Evolutionary conservation across 176 grass and related monocot genomes (phyloP).

Genomic region (Chloris gayana): DNA sequence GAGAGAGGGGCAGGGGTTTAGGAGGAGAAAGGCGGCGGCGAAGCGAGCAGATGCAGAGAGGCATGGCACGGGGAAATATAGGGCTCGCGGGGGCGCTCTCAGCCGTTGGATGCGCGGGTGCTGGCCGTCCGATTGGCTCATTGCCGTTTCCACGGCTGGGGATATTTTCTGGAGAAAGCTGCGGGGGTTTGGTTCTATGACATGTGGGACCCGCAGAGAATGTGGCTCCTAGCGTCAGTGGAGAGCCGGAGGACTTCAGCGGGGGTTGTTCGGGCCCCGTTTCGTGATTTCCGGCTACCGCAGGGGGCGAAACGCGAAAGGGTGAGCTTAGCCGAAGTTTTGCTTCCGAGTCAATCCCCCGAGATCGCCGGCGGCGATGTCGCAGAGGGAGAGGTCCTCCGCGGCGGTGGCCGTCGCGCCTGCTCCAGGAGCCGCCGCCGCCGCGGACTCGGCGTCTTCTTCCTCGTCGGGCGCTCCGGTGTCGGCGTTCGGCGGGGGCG

Average conservation of each 20-base stretch:
- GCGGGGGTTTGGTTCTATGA: background rate
- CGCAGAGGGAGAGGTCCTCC: slow-evolving; percentile 43
- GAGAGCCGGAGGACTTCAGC: accelerated
- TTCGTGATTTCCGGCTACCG: background rate
- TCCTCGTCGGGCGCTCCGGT: background rate
- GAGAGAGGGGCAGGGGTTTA: background rate
- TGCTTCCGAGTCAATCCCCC: background rate
- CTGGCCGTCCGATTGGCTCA: background rate
- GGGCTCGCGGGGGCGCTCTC: background rate
- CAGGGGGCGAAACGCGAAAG: background rate
- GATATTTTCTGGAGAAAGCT: background rate
- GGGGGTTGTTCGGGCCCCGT: background rate
- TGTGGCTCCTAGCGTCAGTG: background rate
- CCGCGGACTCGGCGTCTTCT: background rate
- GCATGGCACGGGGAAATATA: background rate
- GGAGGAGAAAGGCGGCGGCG: slow-evolving; percentile 2
- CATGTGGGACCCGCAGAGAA: background rate
- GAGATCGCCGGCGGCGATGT: slow-evolving; percentile 27
- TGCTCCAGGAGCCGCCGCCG: background rate
- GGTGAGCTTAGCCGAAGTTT: background rate
- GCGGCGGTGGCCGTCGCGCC: background rate
- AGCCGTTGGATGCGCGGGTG: background rate
- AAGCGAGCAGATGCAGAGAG: background rate
- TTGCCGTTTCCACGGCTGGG: background rate
- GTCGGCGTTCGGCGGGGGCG: slow-evolving; percentile 32